A percentile compares a stretch with the other conserved stretches of the same genome.
phyloP scores from a whole-genome alignment of 2,329 filamentous ascomycete species.

The Thielaviopsis ethacetica region DNA sequence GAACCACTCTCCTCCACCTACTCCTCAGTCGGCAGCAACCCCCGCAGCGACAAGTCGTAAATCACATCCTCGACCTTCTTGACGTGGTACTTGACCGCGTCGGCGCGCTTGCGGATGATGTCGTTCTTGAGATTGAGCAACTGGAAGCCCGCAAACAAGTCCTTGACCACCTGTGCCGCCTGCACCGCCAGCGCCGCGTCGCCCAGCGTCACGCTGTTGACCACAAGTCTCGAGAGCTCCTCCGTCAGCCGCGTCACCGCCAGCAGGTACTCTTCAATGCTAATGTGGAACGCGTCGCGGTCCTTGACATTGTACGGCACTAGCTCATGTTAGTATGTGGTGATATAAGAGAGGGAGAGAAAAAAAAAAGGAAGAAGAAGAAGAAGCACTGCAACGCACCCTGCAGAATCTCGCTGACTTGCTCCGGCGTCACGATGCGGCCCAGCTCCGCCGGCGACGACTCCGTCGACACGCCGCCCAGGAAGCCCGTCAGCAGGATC shows the following conservation, averaged over 20 bases:
- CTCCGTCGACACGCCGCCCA: conserved; percentile 52
- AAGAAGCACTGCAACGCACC: conserved; percentile 35
- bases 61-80: conserved; percentile 98
- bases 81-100: conserved; percentile 91
- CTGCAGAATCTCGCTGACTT: conserved; percentile 63
- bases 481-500: conserved; percentile 49
- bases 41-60: conserved; percentile 75
- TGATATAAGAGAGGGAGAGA: background rate
- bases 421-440: conserved; percentile 69
- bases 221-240: conserved; percentile 77
- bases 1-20: background rate
- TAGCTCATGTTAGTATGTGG: conserved; percentile 19
- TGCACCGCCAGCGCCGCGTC: conserved; percentile 74
- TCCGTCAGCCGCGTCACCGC: conserved; percentile 76
- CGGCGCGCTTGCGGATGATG: conserved; percentile 67
- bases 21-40: background rate
- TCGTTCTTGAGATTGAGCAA: conserved; percentile 97
- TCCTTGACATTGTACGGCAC: conserved; percentile 88
- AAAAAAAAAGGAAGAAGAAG: background rate
- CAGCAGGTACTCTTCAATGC: conserved; percentile 92
- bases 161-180: conserved; percentile 87
- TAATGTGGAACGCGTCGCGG: conserved; percentile 80
- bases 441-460: conserved; percentile 37
- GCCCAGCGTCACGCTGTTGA: conserved; percentile 85
- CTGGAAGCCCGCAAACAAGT: conserved; percentile 90